Base-by-base conservation (phyloP, 495 filamentous ascomycete genomes). In the Aspergillus diversus region DNA sequence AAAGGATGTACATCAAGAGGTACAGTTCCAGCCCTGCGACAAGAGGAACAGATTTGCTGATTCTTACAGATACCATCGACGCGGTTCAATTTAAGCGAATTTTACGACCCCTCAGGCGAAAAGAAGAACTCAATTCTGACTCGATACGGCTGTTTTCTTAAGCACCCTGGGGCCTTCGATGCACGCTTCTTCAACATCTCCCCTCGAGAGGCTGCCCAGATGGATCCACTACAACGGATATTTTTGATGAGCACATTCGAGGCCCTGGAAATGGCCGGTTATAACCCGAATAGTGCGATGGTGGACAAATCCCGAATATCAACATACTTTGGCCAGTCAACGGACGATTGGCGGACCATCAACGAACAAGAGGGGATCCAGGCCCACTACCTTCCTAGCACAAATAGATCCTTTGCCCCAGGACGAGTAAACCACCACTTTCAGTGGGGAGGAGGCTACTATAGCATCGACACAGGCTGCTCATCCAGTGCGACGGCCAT, bases 141-240 rank as follows among this genome's bases (percentile, higher is more conserved):
- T 9, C 59, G 51, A 12, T 55, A 54, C 32, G 59, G 59, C 27
- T 61, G 59, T 37, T 61, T 61, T 32, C 50, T 61, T 16, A 33
- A 21, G 11, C 53, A 48, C 12, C 59, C 59, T n/a, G 59, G 59
- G 11, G 35, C 48, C 15, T 61, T 61, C 17, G 59, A 61, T n/a
- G 21, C 42, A 8, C 59, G 59, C 4, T 39, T 61, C 12, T 61
- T 61, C 50, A 61, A 61, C 39, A 47, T 61, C 50, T 55, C 48
- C 11, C 49, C 59, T 0, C 59, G 59, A 8, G 81, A 84, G 60
- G 79, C 81, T 0, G 54, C 5, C 84, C 86, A 90, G 60, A 91
- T 87, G 2, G 90, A 93, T 73, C 92, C 92, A 0, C 86, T 89
- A 81, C 91, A 92, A 65, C 83, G 90, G 31, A 76, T 92, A 57